phyloP scores from a whole-genome alignment of 1,284 basidiomycete species.

The Pseudozyma flocculosa region DNA sequence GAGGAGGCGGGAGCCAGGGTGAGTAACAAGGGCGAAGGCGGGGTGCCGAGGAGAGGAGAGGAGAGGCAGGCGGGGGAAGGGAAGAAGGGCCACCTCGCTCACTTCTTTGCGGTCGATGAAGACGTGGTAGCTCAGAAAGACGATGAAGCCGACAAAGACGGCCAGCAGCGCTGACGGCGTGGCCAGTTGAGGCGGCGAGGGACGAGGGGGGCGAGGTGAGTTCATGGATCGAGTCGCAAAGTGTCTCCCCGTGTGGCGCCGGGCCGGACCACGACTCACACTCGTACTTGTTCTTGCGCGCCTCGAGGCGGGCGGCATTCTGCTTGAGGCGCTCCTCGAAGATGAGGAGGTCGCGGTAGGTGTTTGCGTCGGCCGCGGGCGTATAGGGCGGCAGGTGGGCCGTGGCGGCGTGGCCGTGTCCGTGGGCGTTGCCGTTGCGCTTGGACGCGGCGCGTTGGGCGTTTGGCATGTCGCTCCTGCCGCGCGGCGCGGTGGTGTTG shows the following conservation, averaged over 20 bases:
- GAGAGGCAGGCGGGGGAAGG: too few species aligned
- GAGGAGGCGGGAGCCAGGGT: too few species aligned
- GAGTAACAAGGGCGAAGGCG: neutral
- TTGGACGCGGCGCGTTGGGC: too few species aligned
- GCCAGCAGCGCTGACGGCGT: slow-evolving; percentile 9
- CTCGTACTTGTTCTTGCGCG: slow-evolving; percentile 82
- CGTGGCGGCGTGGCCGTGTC: too few species aligned
- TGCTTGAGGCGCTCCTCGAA: slow-evolving; percentile 96
- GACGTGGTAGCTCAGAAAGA: slow-evolving; percentile 72
- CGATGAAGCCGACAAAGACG: slow-evolving; percentile 65
- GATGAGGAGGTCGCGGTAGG: slow-evolving; percentile 82
- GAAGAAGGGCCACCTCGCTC: neutral
- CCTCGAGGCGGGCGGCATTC: slow-evolving; percentile 77
- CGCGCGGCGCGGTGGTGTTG: too few species aligned
- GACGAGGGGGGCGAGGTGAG: neutral
- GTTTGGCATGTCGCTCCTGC: too few species aligned
- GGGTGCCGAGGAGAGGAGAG: too few species aligned
- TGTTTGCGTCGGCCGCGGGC: slow-evolving; percentile 71
- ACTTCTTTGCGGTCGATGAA: slow-evolving; percentile 65
- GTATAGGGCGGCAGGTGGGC: neutral
- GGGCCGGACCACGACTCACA: slow-evolving; percentile 66
- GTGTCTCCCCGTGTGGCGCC: too few species aligned
- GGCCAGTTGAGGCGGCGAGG: neutral
- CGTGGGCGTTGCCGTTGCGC: too few species aligned
- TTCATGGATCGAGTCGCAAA: too few species aligned